Base-by-base conservation (phyloP, 2,329 filamentous ascomycete species). In the Piedraia hortae region DNA sequence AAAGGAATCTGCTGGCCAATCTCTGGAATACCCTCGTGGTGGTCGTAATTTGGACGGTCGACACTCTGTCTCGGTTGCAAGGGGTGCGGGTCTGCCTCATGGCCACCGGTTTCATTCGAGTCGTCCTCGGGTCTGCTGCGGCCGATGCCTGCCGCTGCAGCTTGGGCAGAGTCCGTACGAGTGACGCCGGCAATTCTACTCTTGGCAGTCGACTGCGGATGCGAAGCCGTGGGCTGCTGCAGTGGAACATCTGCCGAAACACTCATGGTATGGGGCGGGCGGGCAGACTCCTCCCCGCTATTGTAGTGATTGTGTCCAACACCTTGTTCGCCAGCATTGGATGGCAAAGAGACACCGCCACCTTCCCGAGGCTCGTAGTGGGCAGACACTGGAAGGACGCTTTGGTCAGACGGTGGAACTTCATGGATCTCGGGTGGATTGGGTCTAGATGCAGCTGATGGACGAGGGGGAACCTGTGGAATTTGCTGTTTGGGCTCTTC, bases 1-100 rank as follows among this genome's bases (percentile, higher is more conserved):
- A 97, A 85, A 21, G 85, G 85, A 17, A 97, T 82, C 39, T 80
- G 71, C 37, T 74, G 64, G 21, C 82, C 82, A 33, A 91, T 85
- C 41, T 88, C 74, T 2, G 80, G 80, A 35, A 91, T 90, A 11
- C 80, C 82, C 31, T 85, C 73, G 13, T 36, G 28, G 12, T 35
- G 27, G 20, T 82, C 72, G 10, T 70, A 70, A n/a, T 49, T 51
- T 10, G 55, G 53, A 10, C 41, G 43, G 23, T 31, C 40, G 31
- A 50, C 50, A 39, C 63, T 74, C 14, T 59, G 53, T 32, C 64
- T 63, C 31, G 69, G 63, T 43, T 62, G 63, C 28, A 68, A 39
- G 12, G 50, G 45, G 31, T 58, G 60, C 24, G 53, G 47, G 14
- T 54, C 42, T 21, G 30, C 32, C 25, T 32, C 31, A 24, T 36